A percentile compares a stretch with the other conserved stretches of the same genome.
These are phyloP conservation scores for Neurospora discreta DNA, from an alignment of 495 filamentous ascomycete genomes.

Conservation along the genomic window DNA sequence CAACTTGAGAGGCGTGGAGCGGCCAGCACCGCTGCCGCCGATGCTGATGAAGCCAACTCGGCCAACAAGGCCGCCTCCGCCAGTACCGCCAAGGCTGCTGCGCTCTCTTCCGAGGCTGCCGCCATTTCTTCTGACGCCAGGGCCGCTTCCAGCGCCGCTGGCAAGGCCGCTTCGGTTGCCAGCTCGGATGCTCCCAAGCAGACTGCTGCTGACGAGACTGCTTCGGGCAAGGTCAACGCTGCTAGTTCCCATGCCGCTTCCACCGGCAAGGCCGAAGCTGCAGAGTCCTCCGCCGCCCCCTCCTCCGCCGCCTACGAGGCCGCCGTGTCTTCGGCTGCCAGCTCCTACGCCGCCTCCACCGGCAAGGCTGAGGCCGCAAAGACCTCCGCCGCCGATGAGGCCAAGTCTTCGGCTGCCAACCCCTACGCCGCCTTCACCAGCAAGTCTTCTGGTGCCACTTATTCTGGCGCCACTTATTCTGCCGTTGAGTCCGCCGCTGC, in stretches of 20 bases:
- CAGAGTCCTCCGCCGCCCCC: neutral
- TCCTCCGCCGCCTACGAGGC: too few species aligned
- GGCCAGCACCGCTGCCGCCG: neutral
- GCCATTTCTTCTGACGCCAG: neutral
- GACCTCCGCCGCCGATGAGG: too few species aligned
- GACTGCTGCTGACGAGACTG: neutral
- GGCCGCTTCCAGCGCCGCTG: too few species aligned
- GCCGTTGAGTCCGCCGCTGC: neutral
- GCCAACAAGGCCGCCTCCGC: neutral
- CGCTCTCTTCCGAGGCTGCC: neutral
- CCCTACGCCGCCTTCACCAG: neutral
- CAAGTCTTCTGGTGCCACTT: neutral
- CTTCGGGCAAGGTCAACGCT: neutral
- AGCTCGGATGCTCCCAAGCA: neutral
- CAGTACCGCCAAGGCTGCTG: neutral
- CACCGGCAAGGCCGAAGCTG: neutral
- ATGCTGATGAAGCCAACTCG: neutral
- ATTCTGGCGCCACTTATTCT: neutral
- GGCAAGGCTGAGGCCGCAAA: neutral
- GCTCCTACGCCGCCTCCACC: neutral
- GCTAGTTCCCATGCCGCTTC: neutral
- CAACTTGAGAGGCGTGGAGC: neutral
- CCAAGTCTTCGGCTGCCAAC: neutral
- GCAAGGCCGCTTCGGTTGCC: neutral
- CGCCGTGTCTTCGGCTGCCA: neutral